Base-by-base conservation (phyloP, 1,139 yeast species). In the Schizosaccharomyces versatilis region DNA sequence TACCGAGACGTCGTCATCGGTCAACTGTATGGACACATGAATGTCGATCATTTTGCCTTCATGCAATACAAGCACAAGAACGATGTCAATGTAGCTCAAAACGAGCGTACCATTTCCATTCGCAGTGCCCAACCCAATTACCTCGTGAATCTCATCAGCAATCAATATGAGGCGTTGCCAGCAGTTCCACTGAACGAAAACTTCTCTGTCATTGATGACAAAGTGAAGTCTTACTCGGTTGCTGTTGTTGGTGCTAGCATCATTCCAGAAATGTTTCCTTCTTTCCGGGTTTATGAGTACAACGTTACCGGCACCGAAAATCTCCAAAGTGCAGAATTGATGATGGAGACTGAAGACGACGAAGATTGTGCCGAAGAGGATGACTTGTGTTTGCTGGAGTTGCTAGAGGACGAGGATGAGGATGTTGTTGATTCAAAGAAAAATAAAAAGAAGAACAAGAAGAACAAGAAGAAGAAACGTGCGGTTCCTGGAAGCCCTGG, bases 21-120 rank as follows among this genome's bases (percentile, higher is more conserved):
- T 36, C 86, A 90, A 10, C 68, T 84, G 38, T 84, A 75, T 65
- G 95, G 95, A 0, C 95, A 84, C 64, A 84, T 84, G 94, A 84
- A 84, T 66, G 69, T 84, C 57, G 94, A 84, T 64, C 94, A 84
- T 67, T 84, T 83, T 63, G 73, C 82, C 53, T 84, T 94, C 0
- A 71, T 81, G 60, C 93, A 53, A 9, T 51, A 38, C 36, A 36
- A 19, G 19, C 32, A 24, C 32, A 40, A 55, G 36, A 32, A 40
- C 7, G 61, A 58, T 7, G 63, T 59, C 6, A 57, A 56, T 7
- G 61, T 59, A 38, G 59, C 58, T 6, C n/a, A 54, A 10, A 56
- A 54, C n/a, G 56, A 55, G 15, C 32, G 47, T 38, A 41, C 47
- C 36, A 6, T 36, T 6, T 40, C 12, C 17, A 14, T 51, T 7